These are phyloP conservation scores for Dryadomyces quercivorus DNA, from an alignment of 2,329 filamentous ascomycete genomes.

Conservation along the genomic window DNA sequence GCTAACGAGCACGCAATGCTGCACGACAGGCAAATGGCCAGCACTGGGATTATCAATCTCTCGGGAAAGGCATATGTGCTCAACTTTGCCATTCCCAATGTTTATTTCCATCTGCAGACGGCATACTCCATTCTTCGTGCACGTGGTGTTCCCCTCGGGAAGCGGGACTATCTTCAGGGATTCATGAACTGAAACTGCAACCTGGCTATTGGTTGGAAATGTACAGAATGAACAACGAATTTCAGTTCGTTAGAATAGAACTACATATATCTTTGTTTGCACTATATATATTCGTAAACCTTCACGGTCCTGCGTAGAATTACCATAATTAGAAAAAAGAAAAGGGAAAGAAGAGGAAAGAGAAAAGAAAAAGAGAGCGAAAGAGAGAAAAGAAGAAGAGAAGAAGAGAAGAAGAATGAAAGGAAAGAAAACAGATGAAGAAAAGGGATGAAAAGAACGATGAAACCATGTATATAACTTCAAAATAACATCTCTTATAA, in stretches of 20 bases:
- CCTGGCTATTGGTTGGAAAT: neutral
- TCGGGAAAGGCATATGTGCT: slow-evolving; percentile 26
- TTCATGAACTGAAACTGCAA: slow-evolving; percentile 8
- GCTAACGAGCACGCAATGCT: neutral
- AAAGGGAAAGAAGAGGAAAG: too few species aligned
- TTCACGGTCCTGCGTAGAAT: neutral
- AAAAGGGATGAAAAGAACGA: too few species aligned
- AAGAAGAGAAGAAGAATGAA: too few species aligned
- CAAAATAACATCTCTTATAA: too few species aligned
- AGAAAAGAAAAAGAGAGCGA: too few species aligned
- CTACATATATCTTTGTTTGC: neutral
- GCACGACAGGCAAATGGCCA: slow-evolving; percentile 8
- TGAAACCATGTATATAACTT: too few species aligned
- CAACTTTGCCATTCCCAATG: slow-evolving; percentile 39
- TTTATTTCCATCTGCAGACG: slow-evolving; percentile 47
- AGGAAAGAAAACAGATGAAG: too few species aligned
- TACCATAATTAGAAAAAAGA: neutral
- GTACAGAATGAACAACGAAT: too few species aligned
- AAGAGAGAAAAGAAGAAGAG: too few species aligned
- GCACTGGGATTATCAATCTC: slow-evolving; percentile 7
- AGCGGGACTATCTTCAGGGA: slow-evolving; percentile 36
- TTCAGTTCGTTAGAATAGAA: neutral
- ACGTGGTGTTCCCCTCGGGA: slow-evolving; percentile 45
- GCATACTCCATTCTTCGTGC: slow-evolving; percentile 44
- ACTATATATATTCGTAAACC: neutral